These are phyloP conservation scores for Calonectria pauciramosa DNA, from an alignment of 2,329 filamentous ascomycete genomes.

Conservation along the genomic window DNA sequence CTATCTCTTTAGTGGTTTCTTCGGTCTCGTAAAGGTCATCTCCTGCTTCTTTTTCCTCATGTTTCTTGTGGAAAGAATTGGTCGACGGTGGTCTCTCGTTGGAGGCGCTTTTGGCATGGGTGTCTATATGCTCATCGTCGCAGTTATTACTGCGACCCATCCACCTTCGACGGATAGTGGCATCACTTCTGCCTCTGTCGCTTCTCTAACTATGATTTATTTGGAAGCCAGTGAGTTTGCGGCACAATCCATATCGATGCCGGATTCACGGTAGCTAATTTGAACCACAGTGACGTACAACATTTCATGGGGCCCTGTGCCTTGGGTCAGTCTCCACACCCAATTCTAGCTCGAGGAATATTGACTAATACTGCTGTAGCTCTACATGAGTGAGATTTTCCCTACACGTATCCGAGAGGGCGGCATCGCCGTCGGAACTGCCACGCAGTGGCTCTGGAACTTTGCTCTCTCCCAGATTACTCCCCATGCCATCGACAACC, in stretches of 20 bases:
- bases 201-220: conserved; percentile 65
- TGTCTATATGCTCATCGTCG: conserved; percentile 65
- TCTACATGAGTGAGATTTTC: conserved; percentile 65
- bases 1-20: conserved; percentile 66
- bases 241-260: background rate
- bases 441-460: conserved; percentile 66
- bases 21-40: conserved; percentile 65
- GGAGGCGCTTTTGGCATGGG: conserved; percentile 64
- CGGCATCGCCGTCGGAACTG: conserved; percentile 63
- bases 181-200: conserved; percentile 57
- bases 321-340: conserved; percentile 54
- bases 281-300: conserved; percentile 55
- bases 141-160: conserved; percentile 60
- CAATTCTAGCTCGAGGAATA: background rate
- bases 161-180: conserved; percentile 51
- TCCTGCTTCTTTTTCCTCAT: conserved; percentile 61
- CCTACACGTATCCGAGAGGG: conserved; percentile 64
- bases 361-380: conserved; percentile 35
- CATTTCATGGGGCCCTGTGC: conserved; percentile 65
- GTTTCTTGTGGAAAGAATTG: conserved; percentile 64
- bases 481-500: conserved; percentile 60
- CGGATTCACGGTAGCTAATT: conserved; percentile 1
- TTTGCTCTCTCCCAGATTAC: conserved; percentile 64
- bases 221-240: conserved; percentile 56
- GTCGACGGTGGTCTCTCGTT: conserved; percentile 63